Evolutionary conservation across 2,329 filamentous ascomycete species (phyloP).

Genomic region (Paecilomyces fulvus): DNA sequence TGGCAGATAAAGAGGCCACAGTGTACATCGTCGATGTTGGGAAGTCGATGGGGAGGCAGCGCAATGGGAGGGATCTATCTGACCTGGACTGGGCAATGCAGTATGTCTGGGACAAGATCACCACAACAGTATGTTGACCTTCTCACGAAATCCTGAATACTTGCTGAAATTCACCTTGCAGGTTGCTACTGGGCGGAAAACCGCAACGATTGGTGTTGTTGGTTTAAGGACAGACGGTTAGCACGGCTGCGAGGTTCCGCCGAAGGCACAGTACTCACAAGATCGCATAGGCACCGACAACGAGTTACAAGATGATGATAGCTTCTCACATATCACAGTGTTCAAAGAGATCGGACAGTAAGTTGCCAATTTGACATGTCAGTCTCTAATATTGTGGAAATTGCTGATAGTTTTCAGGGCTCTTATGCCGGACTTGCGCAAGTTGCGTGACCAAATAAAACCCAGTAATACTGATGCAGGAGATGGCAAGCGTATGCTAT

Average conservation of each 20-base stretch:
- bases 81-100: slow-evolving; percentile 84
- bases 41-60: slow-evolving; percentile 67
- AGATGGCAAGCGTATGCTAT: slow-evolving; percentile 48
- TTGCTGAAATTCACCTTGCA: slow-evolving; percentile 14
- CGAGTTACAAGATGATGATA: slow-evolving; percentile 55
- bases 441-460: slow-evolving; percentile 55
- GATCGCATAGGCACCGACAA: slow-evolving; percentile 53
- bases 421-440: slow-evolving; percentile 60
- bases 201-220: slow-evolving; percentile 66
- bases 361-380: slow-evolving; percentile 34
- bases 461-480: slow-evolving; percentile 61
- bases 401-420: slow-evolving; percentile 31
- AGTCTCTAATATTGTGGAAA: background rate
- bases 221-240: slow-evolving; percentile 67
- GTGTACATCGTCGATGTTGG: slow-evolving; percentile 89
- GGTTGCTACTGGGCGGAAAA: slow-evolving; percentile 63
- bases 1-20: slow-evolving; percentile 90
- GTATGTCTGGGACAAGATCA: slow-evolving; percentile 93
- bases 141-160: background rate
- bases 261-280: slow-evolving; percentile 3
- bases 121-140: slow-evolving; percentile 54
- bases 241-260: background rate
- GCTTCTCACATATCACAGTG: slow-evolving; percentile 74
- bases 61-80: slow-evolving; percentile 62
- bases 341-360: slow-evolving; percentile 57